Evolutionary conservation across 2,329 filamentous ascomycete genomes (phyloP).

Genomic region (Lasiodiplodia citricola): DNA sequence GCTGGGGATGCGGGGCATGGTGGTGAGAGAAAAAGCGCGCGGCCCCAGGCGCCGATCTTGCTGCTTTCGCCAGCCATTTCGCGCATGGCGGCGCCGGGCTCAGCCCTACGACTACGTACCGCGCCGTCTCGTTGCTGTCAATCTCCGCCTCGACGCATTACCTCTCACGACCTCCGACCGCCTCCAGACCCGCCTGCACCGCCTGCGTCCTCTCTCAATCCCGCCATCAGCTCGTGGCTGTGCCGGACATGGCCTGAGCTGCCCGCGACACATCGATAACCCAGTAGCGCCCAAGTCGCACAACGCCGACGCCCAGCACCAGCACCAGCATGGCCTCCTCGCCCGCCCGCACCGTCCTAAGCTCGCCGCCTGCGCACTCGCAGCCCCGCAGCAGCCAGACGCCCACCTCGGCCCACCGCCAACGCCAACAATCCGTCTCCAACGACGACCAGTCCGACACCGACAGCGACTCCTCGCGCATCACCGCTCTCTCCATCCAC

Average conservation of each 20-base stretch:
- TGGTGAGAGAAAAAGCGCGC: constrained; percentile 32
- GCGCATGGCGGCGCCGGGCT: background rate
- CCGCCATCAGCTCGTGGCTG: background rate
- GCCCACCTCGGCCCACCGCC: background rate
- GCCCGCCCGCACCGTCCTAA: constrained; percentile 21
- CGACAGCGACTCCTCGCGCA: constrained; percentile 48
- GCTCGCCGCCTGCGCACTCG: constrained; percentile 12
- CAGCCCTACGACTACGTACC: constrained; percentile 27
- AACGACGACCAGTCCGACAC: constrained; percentile 28
- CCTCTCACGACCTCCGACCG: background rate
- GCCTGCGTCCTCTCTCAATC: background rate
- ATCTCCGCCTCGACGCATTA: constrained; percentile 1
- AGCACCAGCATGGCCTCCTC: constrained; percentile 19
- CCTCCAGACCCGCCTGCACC: background rate
- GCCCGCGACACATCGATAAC: constrained; percentile 1
- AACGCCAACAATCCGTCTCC: constrained; percentile 2
- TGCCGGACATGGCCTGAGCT: constrained; percentile 25
- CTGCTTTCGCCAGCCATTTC: background rate
- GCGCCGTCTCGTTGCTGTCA: background rate
- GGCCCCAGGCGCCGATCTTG: background rate
- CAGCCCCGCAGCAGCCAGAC: constrained; percentile 14
- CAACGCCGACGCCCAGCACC: constrained; percentile 14
- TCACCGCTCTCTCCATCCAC: constrained; percentile 38
- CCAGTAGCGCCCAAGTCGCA: constrained; percentile 18
- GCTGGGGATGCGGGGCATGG: constrained; percentile 35